Evolutionary conservation across 2,329 filamentous ascomycete species (phyloP).

Genomic region (Cercospora brassicicola): DNA sequence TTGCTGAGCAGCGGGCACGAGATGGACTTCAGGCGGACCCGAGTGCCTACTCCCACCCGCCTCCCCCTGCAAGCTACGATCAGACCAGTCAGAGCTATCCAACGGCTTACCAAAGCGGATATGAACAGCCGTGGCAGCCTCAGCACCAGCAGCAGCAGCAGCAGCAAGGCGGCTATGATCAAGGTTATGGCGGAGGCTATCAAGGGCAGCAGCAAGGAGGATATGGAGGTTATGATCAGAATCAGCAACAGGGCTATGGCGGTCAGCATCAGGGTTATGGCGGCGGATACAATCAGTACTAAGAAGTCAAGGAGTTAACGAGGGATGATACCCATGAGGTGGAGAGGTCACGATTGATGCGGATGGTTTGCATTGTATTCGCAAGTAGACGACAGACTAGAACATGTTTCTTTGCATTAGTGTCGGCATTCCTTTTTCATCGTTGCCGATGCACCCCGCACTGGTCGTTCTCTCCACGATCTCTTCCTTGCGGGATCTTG

Average conservation of each 20-base stretch:
- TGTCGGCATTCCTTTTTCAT: neutral
- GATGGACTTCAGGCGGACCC: constrained; percentile 19
- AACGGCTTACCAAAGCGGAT: constrained; percentile 40
- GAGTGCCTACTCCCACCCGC: constrained; percentile 28
- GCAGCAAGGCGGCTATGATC: constrained; percentile 24
- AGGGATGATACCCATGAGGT: neutral
- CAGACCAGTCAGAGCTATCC: constrained; percentile 35
- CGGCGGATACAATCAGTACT: constrained; percentile 26
- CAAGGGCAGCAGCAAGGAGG: constrained; percentile 28
- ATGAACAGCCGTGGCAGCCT: constrained; percentile 37
- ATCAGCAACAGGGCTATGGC: constrained; percentile 18
- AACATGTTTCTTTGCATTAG: neutral
- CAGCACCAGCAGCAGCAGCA: constrained; percentile 26
- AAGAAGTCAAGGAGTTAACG: neutral
- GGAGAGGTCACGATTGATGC: neutral
- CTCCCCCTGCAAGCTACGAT: constrained; percentile 33
- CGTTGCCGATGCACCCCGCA: constrained; percentile 4
- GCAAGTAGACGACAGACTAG: neutral
- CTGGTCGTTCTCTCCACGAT: neutral
- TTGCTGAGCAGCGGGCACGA: constrained; percentile 23
- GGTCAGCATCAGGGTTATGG: constrained; percentile 12
- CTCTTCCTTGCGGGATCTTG: neutral
- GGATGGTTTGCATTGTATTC: neutral
- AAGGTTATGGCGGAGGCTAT: constrained; percentile 25
- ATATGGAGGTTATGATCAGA: constrained; percentile 22